Percentiles rank a stretch among this genome's conserved stretches.
Conservation (phyloP, 306 rosid genomes). For the Glycine tomentella region DNA sequence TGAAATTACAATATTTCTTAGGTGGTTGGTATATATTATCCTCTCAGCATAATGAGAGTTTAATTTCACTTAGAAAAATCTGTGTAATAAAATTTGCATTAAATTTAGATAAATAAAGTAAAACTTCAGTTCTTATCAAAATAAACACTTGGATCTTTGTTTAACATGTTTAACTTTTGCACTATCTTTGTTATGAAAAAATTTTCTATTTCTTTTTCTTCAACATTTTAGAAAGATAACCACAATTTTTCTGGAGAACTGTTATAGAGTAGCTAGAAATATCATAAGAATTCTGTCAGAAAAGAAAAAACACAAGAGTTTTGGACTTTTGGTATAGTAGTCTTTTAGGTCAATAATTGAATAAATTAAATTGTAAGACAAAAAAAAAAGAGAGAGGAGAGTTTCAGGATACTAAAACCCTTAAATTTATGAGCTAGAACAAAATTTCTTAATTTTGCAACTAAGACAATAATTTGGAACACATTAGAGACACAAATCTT, state of each 20-base stretch:
- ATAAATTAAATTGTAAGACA: not conserved
- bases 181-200: not conserved
- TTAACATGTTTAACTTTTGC: not conserved
- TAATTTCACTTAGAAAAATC: not conserved
- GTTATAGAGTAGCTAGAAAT: not conserved
- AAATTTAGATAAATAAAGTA: not conserved
- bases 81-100: not conserved
- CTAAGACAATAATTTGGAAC: not conserved
- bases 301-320: too few species aligned
- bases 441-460: too few species aligned
- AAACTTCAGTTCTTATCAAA: not conserved
- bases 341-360: not conserved
- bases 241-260: not conserved
- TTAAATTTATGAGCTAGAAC: too few species aligned
- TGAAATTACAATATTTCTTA: not conserved
- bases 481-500: slow-evolving; percentile 55
- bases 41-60: not conserved
- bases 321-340: not conserved
- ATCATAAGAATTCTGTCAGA: not conserved
- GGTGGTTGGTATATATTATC: not conserved
- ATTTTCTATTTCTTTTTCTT: not conserved
- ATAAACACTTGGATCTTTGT: not conserved
- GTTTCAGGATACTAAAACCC: too few species aligned
- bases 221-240: not conserved
- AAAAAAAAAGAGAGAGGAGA: too few species aligned